phyloP scores from a whole-genome alignment of 495 filamentous ascomycete genomes.

The Penicillium chermesinum region DNA sequence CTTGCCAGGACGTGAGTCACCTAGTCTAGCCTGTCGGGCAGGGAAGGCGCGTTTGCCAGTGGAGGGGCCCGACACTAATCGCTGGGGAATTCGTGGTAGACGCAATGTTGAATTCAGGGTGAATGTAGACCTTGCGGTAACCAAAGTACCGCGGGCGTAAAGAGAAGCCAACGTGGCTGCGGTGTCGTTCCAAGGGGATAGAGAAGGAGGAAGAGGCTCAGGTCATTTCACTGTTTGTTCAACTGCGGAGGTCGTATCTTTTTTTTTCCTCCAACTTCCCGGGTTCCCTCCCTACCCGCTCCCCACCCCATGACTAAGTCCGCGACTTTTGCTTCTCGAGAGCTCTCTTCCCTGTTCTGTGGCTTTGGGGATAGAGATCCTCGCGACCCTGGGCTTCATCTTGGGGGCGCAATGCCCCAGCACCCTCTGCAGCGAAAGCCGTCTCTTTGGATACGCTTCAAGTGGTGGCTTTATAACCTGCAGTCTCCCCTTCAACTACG shows the following conservation, averaged over 20 bases:
- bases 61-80: conserved; percentile 6
- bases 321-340: too few species aligned
- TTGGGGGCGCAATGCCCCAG: background rate
- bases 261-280: background rate
- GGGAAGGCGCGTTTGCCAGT: conserved; percentile 3
- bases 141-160: conserved; percentile 27
- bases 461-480: conserved; percentile 15
- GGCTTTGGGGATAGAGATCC: too few species aligned
- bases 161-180: conserved; percentile 44
- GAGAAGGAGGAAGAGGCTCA: background rate
- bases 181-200: background rate
- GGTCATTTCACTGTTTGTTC: background rate
- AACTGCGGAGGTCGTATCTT: background rate
- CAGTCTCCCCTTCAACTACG: conserved; percentile 25
- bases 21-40: background rate
- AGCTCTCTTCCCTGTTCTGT: too few species aligned
- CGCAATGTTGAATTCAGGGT: conserved; percentile 10
- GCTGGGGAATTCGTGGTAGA: background rate
- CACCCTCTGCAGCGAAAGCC: background rate
- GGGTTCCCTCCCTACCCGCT: background rate
- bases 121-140: conserved; percentile 25
- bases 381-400: background rate
- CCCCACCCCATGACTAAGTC: background rate
- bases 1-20: background rate
- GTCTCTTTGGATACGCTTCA: conserved; percentile 16